These are phyloP conservation scores for Glomus cerebriforme DNA, from an alignment of 192 early-diverging fungal species.

Conservation along the genomic window DNA sequence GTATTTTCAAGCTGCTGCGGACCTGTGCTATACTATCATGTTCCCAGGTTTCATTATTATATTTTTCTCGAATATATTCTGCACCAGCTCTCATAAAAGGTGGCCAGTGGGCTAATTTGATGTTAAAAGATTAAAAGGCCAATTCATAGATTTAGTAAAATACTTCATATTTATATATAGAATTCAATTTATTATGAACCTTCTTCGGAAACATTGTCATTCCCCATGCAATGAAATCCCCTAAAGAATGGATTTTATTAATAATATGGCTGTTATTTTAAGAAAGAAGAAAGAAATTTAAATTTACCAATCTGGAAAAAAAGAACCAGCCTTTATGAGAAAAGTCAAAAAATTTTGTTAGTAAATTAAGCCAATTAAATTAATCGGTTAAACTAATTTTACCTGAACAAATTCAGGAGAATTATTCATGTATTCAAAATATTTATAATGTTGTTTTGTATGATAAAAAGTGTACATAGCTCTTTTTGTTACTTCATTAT, in stretches of 20 bases:
- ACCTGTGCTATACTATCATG: constrained; percentile 43
- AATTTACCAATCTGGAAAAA: constrained; percentile 64
- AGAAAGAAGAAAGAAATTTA: neutral
- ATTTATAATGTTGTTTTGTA: neutral
- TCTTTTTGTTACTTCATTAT: neutral
- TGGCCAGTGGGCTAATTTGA: constrained; percentile 68
- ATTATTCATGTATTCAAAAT: neutral
- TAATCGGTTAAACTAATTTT: neutral
- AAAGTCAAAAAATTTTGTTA: neutral
- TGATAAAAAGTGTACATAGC: neutral
- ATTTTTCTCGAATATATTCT: constrained; percentile 57
- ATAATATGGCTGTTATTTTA: neutral
- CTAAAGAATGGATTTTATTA: constrained; percentile 32
- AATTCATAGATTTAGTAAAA: constrained; percentile 3
- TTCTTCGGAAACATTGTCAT: constrained; percentile 47
- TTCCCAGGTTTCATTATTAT: constrained; percentile 51
- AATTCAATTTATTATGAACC: constrained; percentile 34
- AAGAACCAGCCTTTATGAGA: constrained; percentile 49
- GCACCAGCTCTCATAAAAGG: constrained; percentile 59
- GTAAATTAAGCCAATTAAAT: neutral
- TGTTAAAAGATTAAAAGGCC: constrained; percentile 9
- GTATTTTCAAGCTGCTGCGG: neutral
- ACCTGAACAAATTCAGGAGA: neutral
- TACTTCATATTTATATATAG: neutral
- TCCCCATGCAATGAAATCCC: constrained; percentile 58